A percentile compares a stretch with the other conserved stretches of the same genome.
These are phyloP conservation scores for Extremus antarcticus DNA, from an alignment of 495 filamentous ascomycete species.

Conservation along the genomic window DNA sequence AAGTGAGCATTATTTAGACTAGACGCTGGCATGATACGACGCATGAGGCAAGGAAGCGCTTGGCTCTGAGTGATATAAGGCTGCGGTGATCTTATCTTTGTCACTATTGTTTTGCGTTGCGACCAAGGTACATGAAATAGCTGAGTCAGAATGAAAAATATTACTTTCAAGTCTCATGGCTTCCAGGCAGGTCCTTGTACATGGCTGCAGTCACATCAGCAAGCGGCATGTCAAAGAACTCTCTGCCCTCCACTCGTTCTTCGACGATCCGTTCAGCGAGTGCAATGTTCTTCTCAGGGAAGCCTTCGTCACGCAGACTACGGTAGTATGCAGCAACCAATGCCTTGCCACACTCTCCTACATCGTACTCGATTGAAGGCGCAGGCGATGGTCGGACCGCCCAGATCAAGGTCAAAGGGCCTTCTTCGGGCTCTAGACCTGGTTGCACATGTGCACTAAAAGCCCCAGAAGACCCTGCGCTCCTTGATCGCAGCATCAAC, in stretches of 20 bases:
- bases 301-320: not conserved
- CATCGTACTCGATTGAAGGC: not conserved
- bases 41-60: not conserved
- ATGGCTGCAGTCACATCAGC: not conserved
- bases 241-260: not conserved
- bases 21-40: no score
- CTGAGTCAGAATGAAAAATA: not conserved
- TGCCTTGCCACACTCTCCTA: not conserved
- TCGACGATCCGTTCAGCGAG: not conserved
- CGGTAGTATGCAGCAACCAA: not conserved
- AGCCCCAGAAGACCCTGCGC: not conserved
- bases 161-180: not conserved
- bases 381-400: not conserved
- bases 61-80: not conserved
- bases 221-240: not conserved
- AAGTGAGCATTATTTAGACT: not conserved
- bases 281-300: not conserved
- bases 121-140: no score
- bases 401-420: not conserved
- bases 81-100: not conserved
- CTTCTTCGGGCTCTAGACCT: not conserved
- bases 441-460: not conserved
- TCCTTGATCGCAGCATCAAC: not conserved
- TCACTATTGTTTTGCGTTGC: no score
- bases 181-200: not conserved